Evolutionary conservation across 2,329 filamentous ascomycete genomes (phyloP), one percentile per base, ranked within the genome.

Genomic region (Rachicladosporium sp.): DNA sequence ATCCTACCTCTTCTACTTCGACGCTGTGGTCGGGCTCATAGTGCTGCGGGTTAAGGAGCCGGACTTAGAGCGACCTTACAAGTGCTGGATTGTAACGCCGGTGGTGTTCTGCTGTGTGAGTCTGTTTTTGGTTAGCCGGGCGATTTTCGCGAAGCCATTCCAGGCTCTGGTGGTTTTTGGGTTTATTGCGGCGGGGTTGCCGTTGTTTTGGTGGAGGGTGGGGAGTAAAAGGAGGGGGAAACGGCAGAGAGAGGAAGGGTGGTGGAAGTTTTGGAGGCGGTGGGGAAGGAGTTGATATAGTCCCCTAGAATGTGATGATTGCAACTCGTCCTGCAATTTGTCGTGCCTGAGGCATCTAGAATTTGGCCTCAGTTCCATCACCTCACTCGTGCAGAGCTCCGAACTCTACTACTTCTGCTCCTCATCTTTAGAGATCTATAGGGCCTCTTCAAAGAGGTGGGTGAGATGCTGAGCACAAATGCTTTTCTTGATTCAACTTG

Each of bases 21-120:
- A 93, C 41, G 93, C 89, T 0, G 91, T 98, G 0, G 74, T 98
- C 0, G 91, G 91, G 1, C 71, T 98, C 36, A 95, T 98, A 46
- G 75, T 98, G 38, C 69, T 98, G 45, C 74, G 91, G 23, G 85
- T 96, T 23, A 75, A 74, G 46, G 91, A 98, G 60, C 91, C 91
- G 3, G 70, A 80, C 46, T 71, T 98, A 34, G 87, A 95, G 59
- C 68, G 91, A 19, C 89, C 91, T 1, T 98, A 98, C 63, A 80
- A 78, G 59, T 94, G 88, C 3, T 98, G 89, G 91, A 94, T 98
- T 55, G 82, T 81, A 1, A 98, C 91, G 2, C 91, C 91, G 8
- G 89, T 98, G 48, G 89, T 95, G 41, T 98, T 98, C 60, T 98
- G 91, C 71, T 98, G 91, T 56, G 91, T 98, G 31, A 93, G 85